Percentiles rank a stretch among this genome's conserved stretches.
phyloP scores from a whole-genome alignment of 2,329 filamentous ascomycete genomes.

The Phialophora tarda region DNA sequence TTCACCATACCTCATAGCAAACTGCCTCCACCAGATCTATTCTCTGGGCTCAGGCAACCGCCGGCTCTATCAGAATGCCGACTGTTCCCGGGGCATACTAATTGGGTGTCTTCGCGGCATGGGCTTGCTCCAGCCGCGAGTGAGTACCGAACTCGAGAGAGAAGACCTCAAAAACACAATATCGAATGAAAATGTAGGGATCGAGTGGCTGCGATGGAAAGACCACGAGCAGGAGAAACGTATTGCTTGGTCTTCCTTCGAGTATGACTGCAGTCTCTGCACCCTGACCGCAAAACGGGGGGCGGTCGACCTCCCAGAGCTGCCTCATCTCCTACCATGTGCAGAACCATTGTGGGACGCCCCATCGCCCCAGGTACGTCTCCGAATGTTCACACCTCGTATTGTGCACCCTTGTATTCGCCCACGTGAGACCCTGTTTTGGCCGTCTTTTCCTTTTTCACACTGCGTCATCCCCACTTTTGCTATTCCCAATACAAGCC shows the following conservation, averaged over 20 bases:
- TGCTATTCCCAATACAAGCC: not conserved
- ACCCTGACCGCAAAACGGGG: constrained; percentile 31
- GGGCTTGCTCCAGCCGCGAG: constrained; percentile 30
- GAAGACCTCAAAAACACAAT: constrained; percentile 22
- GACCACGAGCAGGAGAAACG: constrained; percentile 32
- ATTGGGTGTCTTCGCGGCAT: constrained; percentile 34
- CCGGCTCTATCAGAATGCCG: constrained; percentile 32
- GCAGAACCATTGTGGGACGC: constrained; percentile 34
- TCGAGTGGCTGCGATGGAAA: constrained; percentile 31
- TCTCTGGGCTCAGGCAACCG: constrained; percentile 33
- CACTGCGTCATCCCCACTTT: not conserved
- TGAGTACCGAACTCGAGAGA: constrained; percentile 30
- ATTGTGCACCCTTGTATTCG: not conserved
- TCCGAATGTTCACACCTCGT: not conserved
- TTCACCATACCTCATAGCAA: constrained; percentile 19
- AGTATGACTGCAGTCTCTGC: constrained; percentile 35
- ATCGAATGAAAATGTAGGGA: constrained; percentile 13
- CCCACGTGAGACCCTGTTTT: not conserved
- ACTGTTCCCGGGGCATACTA: constrained; percentile 30
- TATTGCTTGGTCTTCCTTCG: constrained; percentile 33
- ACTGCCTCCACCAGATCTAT: constrained; percentile 29
- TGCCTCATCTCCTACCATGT: constrained; percentile 31
- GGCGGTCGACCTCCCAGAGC: constrained; percentile 33
- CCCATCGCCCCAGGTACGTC: constrained; percentile 3
- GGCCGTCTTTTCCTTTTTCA: not conserved